Evolutionary conservation across 148 eudicot genomes (phyloP), one percentile per base, ranked within the genome.

Genomic region (Camellia japonica): DNA sequence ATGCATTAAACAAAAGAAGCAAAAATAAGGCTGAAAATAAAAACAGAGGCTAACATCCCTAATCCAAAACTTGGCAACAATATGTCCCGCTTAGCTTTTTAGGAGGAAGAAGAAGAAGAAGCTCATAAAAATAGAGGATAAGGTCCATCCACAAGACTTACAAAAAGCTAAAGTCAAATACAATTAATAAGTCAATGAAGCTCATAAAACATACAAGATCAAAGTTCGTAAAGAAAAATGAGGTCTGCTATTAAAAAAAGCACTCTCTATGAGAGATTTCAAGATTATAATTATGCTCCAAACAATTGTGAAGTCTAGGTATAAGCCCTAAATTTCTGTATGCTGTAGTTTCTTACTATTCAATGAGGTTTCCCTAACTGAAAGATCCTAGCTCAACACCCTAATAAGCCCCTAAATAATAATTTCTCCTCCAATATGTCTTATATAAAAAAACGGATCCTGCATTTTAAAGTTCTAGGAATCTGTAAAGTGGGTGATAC

Each of bases 111-210:
- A 55, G 14, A 55, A 55, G 12, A 8, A 7, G 52, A 30, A 30
- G 38, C 38, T 49, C 7, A 49, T 49, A 49, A 49, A 11, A 11
- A 69, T 15, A 44, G n/a, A 71, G 56, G 14, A 6, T 47, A 9
- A 63, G 41, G 47, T 41, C 59, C 38, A 51, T 20, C 70, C 19
- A 63, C 59, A 63, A 20, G 74, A 20, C 42, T 51, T 23, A 19
- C 10, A 46, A 75, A 70, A 47, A 62, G 68, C 58, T 76, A 63
- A 63, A 65, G 78, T 76, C 7, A 30, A 76, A 63, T 70, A 62
- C 63, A 46, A 42, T 11, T 60, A 60, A 43, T 43, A 42, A 8
- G 68, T 11, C 7, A 16, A 61, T 18, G 11, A 76, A 63, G 20
- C 44, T 47, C 70, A 18, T 42, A 44, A 76, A 18, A 43, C 11